Evolutionary conservation across 352 stramenopile species (phyloP).

Genomic region (Phytophthora boehmeriae): DNA sequence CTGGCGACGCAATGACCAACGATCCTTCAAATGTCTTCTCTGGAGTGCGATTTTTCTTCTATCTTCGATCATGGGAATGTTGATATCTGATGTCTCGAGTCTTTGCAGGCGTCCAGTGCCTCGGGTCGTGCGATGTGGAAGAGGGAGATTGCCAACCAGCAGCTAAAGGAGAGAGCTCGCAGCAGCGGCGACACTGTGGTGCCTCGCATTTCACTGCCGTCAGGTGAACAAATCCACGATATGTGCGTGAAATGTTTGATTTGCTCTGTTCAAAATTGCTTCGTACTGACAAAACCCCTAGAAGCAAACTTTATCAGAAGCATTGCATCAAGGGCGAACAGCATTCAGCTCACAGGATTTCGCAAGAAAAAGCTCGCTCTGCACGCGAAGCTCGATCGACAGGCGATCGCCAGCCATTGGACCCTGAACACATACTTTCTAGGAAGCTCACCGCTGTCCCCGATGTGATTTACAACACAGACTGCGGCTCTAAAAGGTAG

Average conservation of each 20-base stretch:
- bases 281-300: conserved; percentile 8
- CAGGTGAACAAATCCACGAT: conserved; percentile 75
- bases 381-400: conserved; percentile 27
- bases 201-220: conserved; percentile 59
- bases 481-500: conserved; percentile 67
- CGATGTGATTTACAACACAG: conserved; percentile 67
- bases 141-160: conserved; percentile 48
- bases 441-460: conserved; percentile 56
- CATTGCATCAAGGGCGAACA: conserved; percentile 70
- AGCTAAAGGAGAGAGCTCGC: conserved; percentile 19
- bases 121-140: conserved; percentile 75
- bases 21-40: conserved; percentile 36
- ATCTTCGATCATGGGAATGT: not conserved
- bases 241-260: conserved; percentile 42
- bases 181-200: conserved; percentile 18
- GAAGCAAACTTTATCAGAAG: conserved; percentile 74
- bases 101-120: conserved; percentile 49
- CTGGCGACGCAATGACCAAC: conserved; percentile 19
- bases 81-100: conserved; percentile 2
- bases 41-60: conserved; percentile 26
- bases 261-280: not conserved
- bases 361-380: conserved; percentile 42
- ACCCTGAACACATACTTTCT: conserved; percentile 44
- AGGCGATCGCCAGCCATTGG: conserved; percentile 51
- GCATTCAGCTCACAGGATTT: conserved; percentile 59